Evolutionary conservation across 2,329 filamentous ascomycete genomes (phyloP), one percentile per base, ranked within the genome.

Genomic region (Neopestalotiopsis rosae): DNA sequence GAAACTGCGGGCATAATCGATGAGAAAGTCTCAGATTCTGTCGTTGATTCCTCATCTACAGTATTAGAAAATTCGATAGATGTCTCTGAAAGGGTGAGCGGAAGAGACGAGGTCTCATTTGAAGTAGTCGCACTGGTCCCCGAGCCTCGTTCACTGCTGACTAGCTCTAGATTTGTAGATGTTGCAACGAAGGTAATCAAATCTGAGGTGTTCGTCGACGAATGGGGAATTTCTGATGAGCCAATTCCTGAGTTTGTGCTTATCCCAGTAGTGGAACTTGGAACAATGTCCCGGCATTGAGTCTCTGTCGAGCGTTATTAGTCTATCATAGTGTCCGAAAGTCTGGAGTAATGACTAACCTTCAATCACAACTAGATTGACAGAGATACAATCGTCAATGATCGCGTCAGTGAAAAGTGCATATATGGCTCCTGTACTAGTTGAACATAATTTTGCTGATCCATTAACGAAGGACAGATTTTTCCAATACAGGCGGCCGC

Each of bases 381-480:
- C 58, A n/a, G 67, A 49, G 1, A 32, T 42, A 17, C 72, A 73
- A 30, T 52, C 63, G 30, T 28, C 40, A n/a, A 72, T 72, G 10
- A 65, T 67, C 2, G 68, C 69, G 13, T 59, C 61, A 2, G 69
- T 71, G 49, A 74, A 74, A 7, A 67, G 69, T 7, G 71, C 72
- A 49, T 69, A 74, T 3, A 74, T 66, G 2, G 52, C 61, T 9
- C 68, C 70, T 17, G 67, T 45, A 7, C 10, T 32, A 12, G 9
- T 57, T 49, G 69, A 67, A 38, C 73, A 74, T 42, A 72, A 74
- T 2, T 70, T 45, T 2, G 73, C 72, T 28, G 32, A 57, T 6
- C 71, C 72, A 14, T 68, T 66, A 58, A 68, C 71, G 38, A 74
- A 74, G 4, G 49, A 52, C 5, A 57, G 49, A 63, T 74, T 72